Evolutionary conservation across 2,329 filamentous ascomycete species (phyloP).

Genomic region (Rutstroemia sp.): DNA sequence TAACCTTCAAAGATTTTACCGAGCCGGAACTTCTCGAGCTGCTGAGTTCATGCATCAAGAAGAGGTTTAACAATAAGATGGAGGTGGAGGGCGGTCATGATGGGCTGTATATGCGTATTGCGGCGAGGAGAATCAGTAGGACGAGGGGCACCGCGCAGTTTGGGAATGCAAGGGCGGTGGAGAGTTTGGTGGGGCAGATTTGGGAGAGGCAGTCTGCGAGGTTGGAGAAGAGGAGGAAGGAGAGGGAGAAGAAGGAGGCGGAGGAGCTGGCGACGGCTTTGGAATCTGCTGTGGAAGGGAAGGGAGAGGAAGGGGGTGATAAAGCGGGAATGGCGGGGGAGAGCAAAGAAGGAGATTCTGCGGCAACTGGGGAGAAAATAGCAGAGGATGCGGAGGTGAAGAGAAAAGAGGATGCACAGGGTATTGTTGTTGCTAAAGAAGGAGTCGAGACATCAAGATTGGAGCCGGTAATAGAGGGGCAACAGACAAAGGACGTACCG

Average conservation of each 20-base stretch:
- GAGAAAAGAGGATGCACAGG: background rate
- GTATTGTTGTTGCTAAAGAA: too few relatives aligned
- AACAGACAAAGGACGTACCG: background rate
- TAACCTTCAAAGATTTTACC: conserved; percentile 61
- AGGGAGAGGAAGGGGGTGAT: too few relatives aligned
- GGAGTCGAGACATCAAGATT: too few relatives aligned
- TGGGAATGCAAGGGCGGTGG: conserved; percentile 61
- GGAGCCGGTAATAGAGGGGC: background rate
- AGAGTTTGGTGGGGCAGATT: conserved; percentile 51
- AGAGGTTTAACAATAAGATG: conserved; percentile 47
- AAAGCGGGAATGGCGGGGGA: too few relatives aligned
- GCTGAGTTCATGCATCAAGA: conserved; percentile 43
- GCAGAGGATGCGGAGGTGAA: background rate
- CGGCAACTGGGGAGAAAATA: too few relatives aligned
- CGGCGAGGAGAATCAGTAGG: conserved; percentile 51
- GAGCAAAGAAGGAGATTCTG: too few relatives aligned
- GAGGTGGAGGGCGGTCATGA: conserved; percentile 47
- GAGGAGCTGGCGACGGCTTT: background rate
- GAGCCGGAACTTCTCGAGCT: conserved; percentile 58
- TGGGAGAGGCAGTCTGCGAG: conserved; percentile 44
- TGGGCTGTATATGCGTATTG: conserved; percentile 58
- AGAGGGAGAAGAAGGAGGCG: background rate
- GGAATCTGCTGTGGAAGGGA: conserved; percentile 32
- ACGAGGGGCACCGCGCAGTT: conserved; percentile 58
- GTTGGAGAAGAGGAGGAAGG: background rate